Base-by-base conservation (phyloP, 129 eudicot species). In the Flaveria robusta region DNA sequence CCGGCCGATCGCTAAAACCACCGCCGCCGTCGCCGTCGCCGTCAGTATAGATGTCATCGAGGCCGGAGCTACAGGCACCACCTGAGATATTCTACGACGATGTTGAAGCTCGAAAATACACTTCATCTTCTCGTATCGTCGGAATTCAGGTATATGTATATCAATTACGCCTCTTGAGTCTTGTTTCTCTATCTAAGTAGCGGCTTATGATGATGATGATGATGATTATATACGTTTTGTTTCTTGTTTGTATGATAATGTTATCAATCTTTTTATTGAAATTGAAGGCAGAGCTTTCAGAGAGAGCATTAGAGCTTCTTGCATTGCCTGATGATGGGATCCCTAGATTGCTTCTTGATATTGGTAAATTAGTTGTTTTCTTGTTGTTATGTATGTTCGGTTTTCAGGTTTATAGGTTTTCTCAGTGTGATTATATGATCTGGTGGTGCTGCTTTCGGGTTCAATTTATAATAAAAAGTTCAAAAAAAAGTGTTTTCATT, bases 51-150 rank as follows among this genome's bases (percentile, higher is more conserved):
- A 90, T 86, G 97, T 67, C 91, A 56, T 81, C 97, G 12, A 82
- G 99, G 77, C 99, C 97, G 54, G 99, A 95, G 83, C 80, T 95
- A 24, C 96, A 84, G 77, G 97, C 99, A 41, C 99, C 99, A 15
- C 97, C 99, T 23, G 99, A 95, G 87, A 89, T 95, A 54, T 95
- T 95, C 83, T 91, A 95, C 68, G 90, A 95, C 63, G 97, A 95
- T 13, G 85, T 83, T 47, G 99, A 95, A 85, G 99, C 97, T 84
- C 94, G 97, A 39, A 95, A 91, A 66, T 95, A 95, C 88, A 91
- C 97, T 20, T 95, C 99, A 10, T 95, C 99, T 23, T 95, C 99
- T 71, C 97, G 97, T 80, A 91, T 95, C 75, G 91, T 95, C 55
- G 96, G 84, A 76, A 95, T 95, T 83, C 99, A 94, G 99, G 98